Conservation (phyloP, 345 rosid genomes). For the Eucalyptus tenuipes region DNA sequence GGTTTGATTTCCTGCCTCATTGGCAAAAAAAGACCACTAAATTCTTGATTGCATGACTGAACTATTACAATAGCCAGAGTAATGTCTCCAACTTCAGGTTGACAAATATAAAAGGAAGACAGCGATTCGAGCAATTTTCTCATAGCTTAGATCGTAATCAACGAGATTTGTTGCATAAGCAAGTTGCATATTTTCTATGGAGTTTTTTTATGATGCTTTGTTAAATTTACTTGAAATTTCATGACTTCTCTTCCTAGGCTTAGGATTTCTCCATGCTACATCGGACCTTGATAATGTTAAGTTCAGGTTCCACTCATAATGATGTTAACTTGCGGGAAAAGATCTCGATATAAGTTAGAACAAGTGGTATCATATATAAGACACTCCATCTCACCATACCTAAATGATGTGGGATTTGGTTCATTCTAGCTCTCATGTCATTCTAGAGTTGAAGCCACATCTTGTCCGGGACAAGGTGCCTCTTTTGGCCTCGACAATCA, state of each 20-base stretch:
- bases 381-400: too few relatives aligned
- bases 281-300: too few relatives aligned
- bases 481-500: fast-evolving
- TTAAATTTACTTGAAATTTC: neutral
- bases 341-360: too few relatives aligned
- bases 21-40: neutral
- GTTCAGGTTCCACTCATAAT: too few relatives aligned
- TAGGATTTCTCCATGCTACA: neutral
- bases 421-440: too few relatives aligned
- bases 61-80: neutral
- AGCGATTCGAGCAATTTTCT: neutral
- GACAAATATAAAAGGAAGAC: neutral
- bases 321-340: too few relatives aligned
- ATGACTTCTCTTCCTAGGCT: neutral
- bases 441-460: too few relatives aligned
- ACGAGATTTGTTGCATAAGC: neutral
- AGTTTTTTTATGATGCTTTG: neutral
- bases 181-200: neutral
- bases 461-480: too few relatives aligned
- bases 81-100: neutral
- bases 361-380: fast-evolving
- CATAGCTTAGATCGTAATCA: neutral
- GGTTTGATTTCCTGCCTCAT: neutral
- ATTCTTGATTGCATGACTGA: neutral
- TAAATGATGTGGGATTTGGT: too few relatives aligned